Evolutionary conservation across 257 asterid genomes (phyloP).

Genomic region (Echium plantagineum): DNA sequence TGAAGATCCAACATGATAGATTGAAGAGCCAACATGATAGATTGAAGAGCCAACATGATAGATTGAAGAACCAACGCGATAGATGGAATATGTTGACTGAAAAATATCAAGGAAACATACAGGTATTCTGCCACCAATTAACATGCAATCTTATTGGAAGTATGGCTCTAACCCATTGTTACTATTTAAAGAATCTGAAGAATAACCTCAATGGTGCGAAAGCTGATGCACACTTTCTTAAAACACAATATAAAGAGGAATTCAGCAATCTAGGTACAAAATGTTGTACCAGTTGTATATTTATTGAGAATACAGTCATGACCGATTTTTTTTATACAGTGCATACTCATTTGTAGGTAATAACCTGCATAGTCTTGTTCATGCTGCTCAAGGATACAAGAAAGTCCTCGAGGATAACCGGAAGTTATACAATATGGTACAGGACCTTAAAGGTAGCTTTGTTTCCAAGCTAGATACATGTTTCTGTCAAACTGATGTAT

Average conservation of each 20-base stretch:
- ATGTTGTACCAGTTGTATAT: slow-evolving; percentile 2
- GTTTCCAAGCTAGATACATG: neutral
- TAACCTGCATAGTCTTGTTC: slow-evolving; percentile 48
- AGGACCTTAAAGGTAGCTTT: slow-evolving; percentile 86
- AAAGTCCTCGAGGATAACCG: slow-evolving; percentile 78
- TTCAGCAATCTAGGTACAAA: slow-evolving; percentile 48
- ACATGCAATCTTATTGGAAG: neutral
- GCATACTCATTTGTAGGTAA: slow-evolving; percentile 31
- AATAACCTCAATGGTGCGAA: slow-evolving; percentile 44
- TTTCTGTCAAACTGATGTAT: neutral
- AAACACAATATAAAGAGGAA: slow-evolving; percentile 57
- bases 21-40: too few relatives aligned
- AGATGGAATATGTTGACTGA: slow-evolving; percentile 19
- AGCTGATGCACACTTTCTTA: slow-evolving; percentile 48
- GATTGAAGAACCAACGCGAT: too few relatives aligned
- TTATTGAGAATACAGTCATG: slow-evolving; percentile 1
- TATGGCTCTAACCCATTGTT: slow-evolving; percentile 5
- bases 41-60: too few relatives aligned
- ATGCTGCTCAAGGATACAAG: slow-evolving; percentile 65
- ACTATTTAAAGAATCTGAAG: slow-evolving; percentile 39
- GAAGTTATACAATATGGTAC: slow-evolving; percentile 81
- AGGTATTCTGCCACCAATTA: slow-evolving; percentile 24
- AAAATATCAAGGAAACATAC: slow-evolving; percentile 48
- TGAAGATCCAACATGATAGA: too few relatives aligned
- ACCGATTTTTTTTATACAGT: slow-evolving; percentile 3